Conservation (phyloP, 108 stramenopile genomes). For the Stephanodiscus minutulus region DNA sequence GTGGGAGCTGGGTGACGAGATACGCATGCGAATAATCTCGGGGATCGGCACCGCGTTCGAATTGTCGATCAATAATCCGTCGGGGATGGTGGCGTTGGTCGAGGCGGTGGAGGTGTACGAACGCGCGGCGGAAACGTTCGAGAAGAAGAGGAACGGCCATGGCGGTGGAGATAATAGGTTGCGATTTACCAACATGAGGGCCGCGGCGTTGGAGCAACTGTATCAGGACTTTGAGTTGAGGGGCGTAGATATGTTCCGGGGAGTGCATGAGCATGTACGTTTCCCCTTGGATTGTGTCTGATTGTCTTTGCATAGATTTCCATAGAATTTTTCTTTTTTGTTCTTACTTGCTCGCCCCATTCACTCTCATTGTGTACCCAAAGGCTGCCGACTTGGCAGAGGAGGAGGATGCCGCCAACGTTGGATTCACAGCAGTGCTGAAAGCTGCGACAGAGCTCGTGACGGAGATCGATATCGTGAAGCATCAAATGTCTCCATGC, state of each 20-base stretch:
- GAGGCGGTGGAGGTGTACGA: conserved; percentile 91
- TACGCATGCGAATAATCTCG: conserved; percentile 75
- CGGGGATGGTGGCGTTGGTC: conserved; percentile 88
- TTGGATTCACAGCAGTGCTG: conserved; percentile 79
- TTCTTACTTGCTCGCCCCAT: neutral
- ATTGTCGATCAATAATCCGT: conserved; percentile 80
- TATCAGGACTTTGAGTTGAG: conserved; percentile 85
- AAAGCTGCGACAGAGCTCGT: conserved; percentile 81
- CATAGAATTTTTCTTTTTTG: neutral
- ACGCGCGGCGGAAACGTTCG: conserved; percentile 72
- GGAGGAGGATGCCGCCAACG: conserved; percentile 65
- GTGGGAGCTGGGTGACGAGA: conserved; percentile 93
- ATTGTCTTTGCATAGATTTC: neutral
- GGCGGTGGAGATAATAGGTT: conserved; percentile 45
- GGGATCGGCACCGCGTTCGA: conserved; percentile 87
- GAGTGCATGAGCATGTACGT: conserved; percentile 59
- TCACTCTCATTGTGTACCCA: neutral
- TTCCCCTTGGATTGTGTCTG: neutral
- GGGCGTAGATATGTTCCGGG: conserved; percentile 74
- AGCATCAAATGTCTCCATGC: conserved; percentile 87
- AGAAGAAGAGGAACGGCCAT: conserved; percentile 57
- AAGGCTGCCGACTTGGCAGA: conserved; percentile 63
- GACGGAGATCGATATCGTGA: conserved; percentile 81
- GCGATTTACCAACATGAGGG: conserved; percentile 87
- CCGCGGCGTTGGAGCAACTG: conserved; percentile 80